Conservation (phyloP, 2,329 filamentous ascomycete genomes). For the Pseudogymnoascus pannorum region DNA sequence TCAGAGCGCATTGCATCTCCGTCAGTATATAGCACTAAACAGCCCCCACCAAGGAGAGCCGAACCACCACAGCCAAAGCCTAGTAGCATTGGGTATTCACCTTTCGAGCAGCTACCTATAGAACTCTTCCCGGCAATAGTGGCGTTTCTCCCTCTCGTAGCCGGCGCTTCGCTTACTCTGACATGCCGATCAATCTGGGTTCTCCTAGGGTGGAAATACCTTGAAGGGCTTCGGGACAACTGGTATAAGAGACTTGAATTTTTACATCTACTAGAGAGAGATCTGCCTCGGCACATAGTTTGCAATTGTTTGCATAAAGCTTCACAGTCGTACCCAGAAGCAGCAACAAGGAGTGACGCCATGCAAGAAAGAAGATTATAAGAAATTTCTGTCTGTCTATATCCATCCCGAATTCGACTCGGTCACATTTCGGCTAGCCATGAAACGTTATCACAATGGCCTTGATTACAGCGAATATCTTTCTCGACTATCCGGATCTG, state of each 20-base stretch:
- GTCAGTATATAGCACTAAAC: not conserved
- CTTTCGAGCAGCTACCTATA: not conserved
- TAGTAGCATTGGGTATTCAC: not conserved
- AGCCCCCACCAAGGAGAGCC: not conserved
- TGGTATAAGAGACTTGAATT: not conserved
- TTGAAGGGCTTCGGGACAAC: not conserved
- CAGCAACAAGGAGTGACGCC: not conserved
- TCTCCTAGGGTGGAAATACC: not conserved
- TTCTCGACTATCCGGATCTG: not conserved
- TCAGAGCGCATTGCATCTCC: not conserved
- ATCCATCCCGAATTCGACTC: not conserved
- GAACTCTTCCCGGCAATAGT: not conserved
- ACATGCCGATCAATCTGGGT: not conserved
- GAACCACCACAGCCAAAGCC: conserved; percentile 18
- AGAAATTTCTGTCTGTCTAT: not conserved
- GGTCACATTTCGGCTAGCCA: not conserved
- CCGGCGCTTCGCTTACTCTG: not conserved
- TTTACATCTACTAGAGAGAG: not conserved
- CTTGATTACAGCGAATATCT: not conserved
- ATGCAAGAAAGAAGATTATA: not conserved
- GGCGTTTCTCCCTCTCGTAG: not conserved
- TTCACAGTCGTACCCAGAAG: not conserved
- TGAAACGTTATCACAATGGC: not conserved
- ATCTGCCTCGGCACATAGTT: not conserved
- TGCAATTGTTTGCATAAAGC: not conserved